Conservation (phyloP, 805 yeast genomes). For the Metschnikowia koreensis region DNA sequence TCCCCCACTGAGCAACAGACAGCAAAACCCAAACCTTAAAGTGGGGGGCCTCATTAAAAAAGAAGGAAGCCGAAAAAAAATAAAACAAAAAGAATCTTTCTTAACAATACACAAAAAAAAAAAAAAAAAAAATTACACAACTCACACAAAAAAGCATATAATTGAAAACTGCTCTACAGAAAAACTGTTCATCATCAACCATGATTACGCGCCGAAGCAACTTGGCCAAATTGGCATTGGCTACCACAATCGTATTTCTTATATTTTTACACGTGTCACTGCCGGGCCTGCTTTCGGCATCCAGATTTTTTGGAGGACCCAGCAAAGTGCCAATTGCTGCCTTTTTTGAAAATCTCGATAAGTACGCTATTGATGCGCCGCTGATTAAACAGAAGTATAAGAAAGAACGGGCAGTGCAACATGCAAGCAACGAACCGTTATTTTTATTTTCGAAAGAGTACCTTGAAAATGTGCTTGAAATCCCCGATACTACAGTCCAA, state of each 20-base stretch:
- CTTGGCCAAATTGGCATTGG: background rate
- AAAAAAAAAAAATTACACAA: background rate
- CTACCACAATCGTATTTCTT: background rate
- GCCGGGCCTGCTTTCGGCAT: background rate
- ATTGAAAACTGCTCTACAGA: background rate
- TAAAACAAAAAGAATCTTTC: too few relatives aligned
- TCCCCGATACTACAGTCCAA: conserved; percentile 33
- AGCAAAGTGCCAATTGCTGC: background rate
- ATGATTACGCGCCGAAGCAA: conserved; percentile 4
- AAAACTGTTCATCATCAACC: background rate
- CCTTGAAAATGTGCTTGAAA: conserved; percentile 41
- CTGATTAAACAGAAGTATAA: conserved; percentile 45
- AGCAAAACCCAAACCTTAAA: too few relatives aligned
- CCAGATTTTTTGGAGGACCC: background rate
- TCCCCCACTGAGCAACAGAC: too few relatives aligned
- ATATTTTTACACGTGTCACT: background rate
- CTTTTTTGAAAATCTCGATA: conserved; percentile 32
- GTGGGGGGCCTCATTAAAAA: too few relatives aligned
- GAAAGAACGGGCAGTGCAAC: conserved; percentile 40
- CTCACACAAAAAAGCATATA: background rate
- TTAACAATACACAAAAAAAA: background rate
- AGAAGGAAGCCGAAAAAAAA: too few relatives aligned
- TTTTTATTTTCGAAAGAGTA: conserved; percentile 48
- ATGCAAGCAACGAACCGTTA: conserved; percentile 38
- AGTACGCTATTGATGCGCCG: conserved; percentile 35